Base-by-base conservation (phyloP, 371 early-diverging fungal species). In the Rhizopus sp. region DNA sequence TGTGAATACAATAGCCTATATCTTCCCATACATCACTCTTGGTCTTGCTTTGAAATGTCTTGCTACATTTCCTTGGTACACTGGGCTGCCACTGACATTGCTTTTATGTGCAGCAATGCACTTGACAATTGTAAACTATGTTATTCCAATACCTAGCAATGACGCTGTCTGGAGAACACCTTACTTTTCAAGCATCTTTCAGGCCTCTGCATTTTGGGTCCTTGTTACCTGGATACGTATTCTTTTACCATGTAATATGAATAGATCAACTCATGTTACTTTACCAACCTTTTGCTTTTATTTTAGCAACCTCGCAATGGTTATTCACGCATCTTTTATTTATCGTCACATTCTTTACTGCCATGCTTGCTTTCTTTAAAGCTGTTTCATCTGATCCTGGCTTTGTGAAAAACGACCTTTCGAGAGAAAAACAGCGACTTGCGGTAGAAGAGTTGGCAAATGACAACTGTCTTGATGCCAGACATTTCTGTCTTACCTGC, bases 401-500 rank as follows among this genome's bases (percentile, higher is more conserved):
- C 2, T 93, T 84, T 66, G 72, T 93, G 10, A 81, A 82, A 13
- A 73, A 74, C 50, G 69, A 75, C 16, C 53, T 60, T 5, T 62
- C 79, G 1, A 61, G 71, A 9, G 81, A 82, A 17, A 64, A 67
- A 13, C 82, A 81, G 46, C 69, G 70, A 32, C 53, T 75, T 54
- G 70, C 66, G 37, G 81, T 97, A 1, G 61, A 85, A 13, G 75
- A 80, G 29, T 73, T 96, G 53, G 90, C 89, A 0, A 87, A 88
- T 30, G 75, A 81, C n/a, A 81, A 85, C 4, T 64, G 62, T 33
- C 74, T 96, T 52, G 91, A 93, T 69, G 60, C 82, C 17, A 76
- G 91, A 13, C 86, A 90, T 52, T 95, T 91, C 56, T 97, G 98
- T 64, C 70, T 85, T 5, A 88, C 92, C 1, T 94, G 93, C 53